Percentiles rank a stretch among this genome's conserved stretches.
Conservation (phyloP, 2,329 filamentous ascomycete species). For the Venturia effusa region DNA sequence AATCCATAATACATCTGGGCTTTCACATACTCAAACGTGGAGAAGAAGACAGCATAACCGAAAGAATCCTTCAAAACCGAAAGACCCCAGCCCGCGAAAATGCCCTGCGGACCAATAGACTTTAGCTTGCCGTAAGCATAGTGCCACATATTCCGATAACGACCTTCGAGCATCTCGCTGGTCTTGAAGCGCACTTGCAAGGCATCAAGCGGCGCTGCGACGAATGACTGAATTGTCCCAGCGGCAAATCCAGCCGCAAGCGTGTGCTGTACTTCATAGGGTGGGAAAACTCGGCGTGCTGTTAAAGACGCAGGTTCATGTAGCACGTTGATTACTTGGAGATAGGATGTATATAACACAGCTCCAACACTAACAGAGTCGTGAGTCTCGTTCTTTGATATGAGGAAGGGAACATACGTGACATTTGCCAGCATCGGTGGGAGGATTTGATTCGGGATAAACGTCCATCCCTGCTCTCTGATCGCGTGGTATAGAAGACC, state of each 20-base stretch:
- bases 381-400: conserved; percentile 11
- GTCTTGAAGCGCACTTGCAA: conserved; percentile 63
- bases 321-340: conserved; percentile 55
- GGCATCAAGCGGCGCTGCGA: conserved; percentile 66
- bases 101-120: conserved; percentile 61
- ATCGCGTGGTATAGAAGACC: conserved; percentile 59
- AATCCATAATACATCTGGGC: conserved; percentile 63
- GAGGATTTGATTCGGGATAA: conserved; percentile 66
- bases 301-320: conserved; percentile 54
- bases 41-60: conserved; percentile 63
- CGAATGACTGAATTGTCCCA: conserved; percentile 56
- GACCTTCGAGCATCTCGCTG: conserved; percentile 46
- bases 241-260: conserved; percentile 61
- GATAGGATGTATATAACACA: conserved; percentile 64
- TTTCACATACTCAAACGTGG: conserved; percentile 65
- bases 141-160: conserved; percentile 56
- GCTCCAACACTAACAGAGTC: conserved; percentile 47
- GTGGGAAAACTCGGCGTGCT: conserved; percentile 57
- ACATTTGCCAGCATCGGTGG: conserved; percentile 67
- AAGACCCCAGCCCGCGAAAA: conserved; percentile 64
- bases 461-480: conserved; percentile 58
- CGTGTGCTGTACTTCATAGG: conserved; percentile 50
- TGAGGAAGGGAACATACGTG: conserved; percentile 28
- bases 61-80: conserved; percentile 59
- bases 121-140: conserved; percentile 56